phyloP scores from a whole-genome alignment of 2,329 filamentous ascomycete species.

The Sclerotinia minor region DNA sequence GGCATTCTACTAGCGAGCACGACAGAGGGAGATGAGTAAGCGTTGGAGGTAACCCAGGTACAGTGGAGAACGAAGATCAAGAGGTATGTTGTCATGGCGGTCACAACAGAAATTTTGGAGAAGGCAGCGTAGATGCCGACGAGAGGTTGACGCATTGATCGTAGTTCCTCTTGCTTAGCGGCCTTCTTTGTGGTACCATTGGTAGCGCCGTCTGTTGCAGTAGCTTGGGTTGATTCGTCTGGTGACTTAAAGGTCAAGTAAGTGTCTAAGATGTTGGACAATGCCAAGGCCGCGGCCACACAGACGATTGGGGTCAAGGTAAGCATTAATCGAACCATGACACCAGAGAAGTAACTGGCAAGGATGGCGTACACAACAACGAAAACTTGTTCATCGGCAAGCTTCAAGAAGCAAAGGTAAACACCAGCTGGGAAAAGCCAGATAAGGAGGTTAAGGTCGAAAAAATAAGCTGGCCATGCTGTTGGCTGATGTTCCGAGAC shows the following conservation, averaged over 20 bases:
- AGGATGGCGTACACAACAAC: slow-evolving; percentile 96
- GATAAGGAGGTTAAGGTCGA: slow-evolving; percentile 96
- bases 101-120: slow-evolving; percentile 78
- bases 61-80: slow-evolving; percentile 95
- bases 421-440: slow-evolving; percentile 99
- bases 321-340: slow-evolving; percentile 99
- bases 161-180: slow-evolving; percentile 58
- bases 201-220: slow-evolving; percentile 44
- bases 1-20: slow-evolving; percentile 89
- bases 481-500: slow-evolving; percentile 99
- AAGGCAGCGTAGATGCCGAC: slow-evolving; percentile 81
- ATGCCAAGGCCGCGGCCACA: slow-evolving; percentile 84
- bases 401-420: slow-evolving; percentile 93
- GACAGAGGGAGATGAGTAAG: slow-evolving; percentile 96
- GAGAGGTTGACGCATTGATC: slow-evolving; percentile 68
- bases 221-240: slow-evolving; percentile 48
- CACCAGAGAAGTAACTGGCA: slow-evolving; percentile 95
- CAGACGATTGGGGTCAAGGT: slow-evolving; percentile 96
- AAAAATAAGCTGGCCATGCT: slow-evolving; percentile 99
- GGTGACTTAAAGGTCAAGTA: slow-evolving; percentile 73
- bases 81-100: slow-evolving; percentile 73
- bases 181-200: slow-evolving; percentile 52
- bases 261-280: slow-evolving; percentile 84
- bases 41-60: slow-evolving; percentile 99
- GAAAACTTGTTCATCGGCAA: slow-evolving; percentile 96